Evolutionary conservation across 495 filamentous ascomycete genomes (phyloP).

Genomic region (Baudoinia panamericana): DNA sequence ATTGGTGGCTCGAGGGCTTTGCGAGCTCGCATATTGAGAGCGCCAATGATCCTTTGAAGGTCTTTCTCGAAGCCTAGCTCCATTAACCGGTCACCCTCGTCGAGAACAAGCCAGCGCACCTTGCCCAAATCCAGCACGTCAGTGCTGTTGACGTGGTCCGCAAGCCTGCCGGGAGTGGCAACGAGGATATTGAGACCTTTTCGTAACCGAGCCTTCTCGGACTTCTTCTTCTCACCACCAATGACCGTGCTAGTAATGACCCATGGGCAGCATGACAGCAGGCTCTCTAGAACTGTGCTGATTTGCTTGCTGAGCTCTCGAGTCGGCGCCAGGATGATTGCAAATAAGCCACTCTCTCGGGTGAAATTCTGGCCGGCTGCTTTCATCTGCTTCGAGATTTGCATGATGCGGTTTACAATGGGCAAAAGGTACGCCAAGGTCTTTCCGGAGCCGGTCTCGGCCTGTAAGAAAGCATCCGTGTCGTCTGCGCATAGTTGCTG

Average conservation of each 20-base stretch:
- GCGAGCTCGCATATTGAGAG: slow-evolving; percentile 46
- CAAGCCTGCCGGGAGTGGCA: slow-evolving; percentile 80
- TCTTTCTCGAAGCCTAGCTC: slow-evolving; percentile 94
- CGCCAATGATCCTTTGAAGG: slow-evolving; percentile 63
- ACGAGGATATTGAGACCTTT: slow-evolving; percentile 93
- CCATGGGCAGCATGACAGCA: slow-evolving; percentile 76
- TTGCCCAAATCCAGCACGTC: slow-evolving; percentile 75
- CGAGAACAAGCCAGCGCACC: slow-evolving; percentile 83
- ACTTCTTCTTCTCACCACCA: slow-evolving; percentile 94
- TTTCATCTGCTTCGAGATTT: slow-evolving; percentile 41
- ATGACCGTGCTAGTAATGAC: slow-evolving; percentile 84
- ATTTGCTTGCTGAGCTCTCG: slow-evolving; percentile 92
- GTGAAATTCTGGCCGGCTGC: slow-evolving; percentile 35
- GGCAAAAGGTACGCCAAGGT: slow-evolving; percentile 88
- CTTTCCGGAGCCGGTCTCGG: slow-evolving; percentile 94
- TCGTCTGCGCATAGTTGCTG: slow-evolving; percentile 66
- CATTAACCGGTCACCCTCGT: slow-evolving; percentile 94
- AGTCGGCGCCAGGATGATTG: slow-evolving; percentile 81
- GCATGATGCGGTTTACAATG: slow-evolving; percentile 76
- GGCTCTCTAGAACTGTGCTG: slow-evolving; percentile 61
- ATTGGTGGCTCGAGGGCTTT: slow-evolving; percentile 24
- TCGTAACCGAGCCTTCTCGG: slow-evolving; percentile 80
- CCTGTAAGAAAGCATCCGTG: slow-evolving; percentile 88
- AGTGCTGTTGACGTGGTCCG: slow-evolving; percentile 85
- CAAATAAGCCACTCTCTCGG: slow-evolving; percentile 79